A percentile compares a stretch with the other conserved stretches of the same genome.
phyloP scores from a whole-genome alignment of 2,329 filamentous ascomycete genomes.

The Aspergillus glaucus region DNA sequence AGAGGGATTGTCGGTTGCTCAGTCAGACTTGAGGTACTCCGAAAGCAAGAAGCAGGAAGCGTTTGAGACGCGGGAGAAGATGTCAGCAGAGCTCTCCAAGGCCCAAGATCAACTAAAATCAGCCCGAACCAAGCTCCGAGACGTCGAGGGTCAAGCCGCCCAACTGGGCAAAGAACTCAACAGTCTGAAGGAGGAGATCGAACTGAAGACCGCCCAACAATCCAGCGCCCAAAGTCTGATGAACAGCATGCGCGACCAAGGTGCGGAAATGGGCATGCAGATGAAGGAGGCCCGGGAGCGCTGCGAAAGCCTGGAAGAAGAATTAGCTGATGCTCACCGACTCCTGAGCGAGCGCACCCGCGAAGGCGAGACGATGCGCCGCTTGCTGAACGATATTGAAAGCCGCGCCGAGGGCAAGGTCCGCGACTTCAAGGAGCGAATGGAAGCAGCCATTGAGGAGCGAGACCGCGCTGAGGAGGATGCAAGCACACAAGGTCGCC shows the following conservation, averaged over 20 bases:
- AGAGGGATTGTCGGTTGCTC: conserved; percentile 66
- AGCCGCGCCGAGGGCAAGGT: conserved; percentile 73
- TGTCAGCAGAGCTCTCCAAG: conserved; percentile 61
- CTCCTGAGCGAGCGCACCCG: conserved; percentile 81
- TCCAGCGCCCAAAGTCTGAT: conserved; percentile 77
- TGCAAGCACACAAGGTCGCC: conserved; percentile 67
- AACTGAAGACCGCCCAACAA: conserved; percentile 80
- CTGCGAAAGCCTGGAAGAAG: conserved; percentile 83
- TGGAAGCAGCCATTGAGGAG: conserved; percentile 90
- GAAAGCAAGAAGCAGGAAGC: conserved; percentile 76
- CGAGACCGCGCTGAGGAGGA: conserved; percentile 90
- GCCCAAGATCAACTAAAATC: conserved; percentile 63
- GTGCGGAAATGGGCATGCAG: conserved; percentile 78
- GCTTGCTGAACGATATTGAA: conserved; percentile 80
- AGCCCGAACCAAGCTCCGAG: conserved; percentile 54
- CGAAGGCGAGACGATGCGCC: conserved; percentile 90
- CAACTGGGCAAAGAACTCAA: conserved; percentile 63
- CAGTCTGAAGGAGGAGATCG: conserved; percentile 67
- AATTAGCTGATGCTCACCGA: conserved; percentile 79
- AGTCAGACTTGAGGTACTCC: conserved; percentile 69
- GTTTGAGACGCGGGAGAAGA: conserved; percentile 65
- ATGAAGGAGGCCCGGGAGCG: conserved; percentile 81
- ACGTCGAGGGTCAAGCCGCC: conserved; percentile 67
- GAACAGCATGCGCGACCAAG: conserved; percentile 89
- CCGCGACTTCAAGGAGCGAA: conserved; percentile 78